Base-by-base conservation (phyloP, 2,329 filamentous ascomycete genomes). In the Cytospora mali region DNA sequence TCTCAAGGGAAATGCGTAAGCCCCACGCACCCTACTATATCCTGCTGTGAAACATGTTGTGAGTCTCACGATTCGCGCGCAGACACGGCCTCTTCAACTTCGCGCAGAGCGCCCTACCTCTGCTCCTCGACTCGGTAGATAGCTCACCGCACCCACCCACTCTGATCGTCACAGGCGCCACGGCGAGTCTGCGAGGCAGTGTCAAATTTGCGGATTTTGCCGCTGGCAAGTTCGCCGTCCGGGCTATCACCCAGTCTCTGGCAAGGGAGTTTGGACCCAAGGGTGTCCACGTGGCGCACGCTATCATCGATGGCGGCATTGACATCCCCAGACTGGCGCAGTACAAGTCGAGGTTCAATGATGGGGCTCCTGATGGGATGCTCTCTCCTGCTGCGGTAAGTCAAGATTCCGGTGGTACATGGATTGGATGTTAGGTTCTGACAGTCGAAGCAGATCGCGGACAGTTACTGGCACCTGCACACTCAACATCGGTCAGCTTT, bases 101-200 rank as follows among this genome's bases (percentile, higher is more conserved):
- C 74, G 86, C 91, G 0, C 88, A 94, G 73, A 80, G 82, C 3
- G 79, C 85, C 0, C 76, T 96, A 0, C 92, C 93, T 0, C 80
- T 88, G 1, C 83, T 96, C 1, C 81, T 93, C 2, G 81, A 86
- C 25, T 80, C 87, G 0, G 83, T 86, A 0, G 74, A 75, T 0
- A 76, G 78, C 50, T 75, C 83, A 0, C 79, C 83, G 33, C 76
- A 92, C 71, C 91, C 92, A 5, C 92, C 92, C 0, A 89, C 89
- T 0, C 79, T 97, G 23, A 89, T 97, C 70, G 90, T 96, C 75
- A 96, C 93, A 0, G 93, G 93, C 33, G 92, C 93, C 0, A 96
- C 93, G 0, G 93, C 92, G 0, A 91, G 89, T 0, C 68, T 94
- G 21, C 89, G 88, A 69, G 90, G 90, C 4, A 89, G 86, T 13